Evolutionary conservation across 2,329 filamentous ascomycete genomes (phyloP), one percentile per base, ranked within the genome.

Genomic region (Paramyrothecium roridum): DNA sequence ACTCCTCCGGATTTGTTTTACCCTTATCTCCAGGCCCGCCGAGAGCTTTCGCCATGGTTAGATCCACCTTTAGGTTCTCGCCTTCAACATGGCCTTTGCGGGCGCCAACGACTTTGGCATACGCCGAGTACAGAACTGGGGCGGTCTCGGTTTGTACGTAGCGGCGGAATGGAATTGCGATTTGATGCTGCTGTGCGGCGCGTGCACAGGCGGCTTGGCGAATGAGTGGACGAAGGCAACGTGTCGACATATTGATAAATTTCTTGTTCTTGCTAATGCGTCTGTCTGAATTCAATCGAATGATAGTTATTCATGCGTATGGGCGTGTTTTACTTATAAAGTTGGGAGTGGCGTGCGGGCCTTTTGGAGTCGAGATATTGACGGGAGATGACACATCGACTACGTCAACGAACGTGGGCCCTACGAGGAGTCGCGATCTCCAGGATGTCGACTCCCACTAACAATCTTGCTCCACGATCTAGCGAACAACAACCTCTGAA

Each of bases 1-100:
- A 70, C 58, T 79, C 76, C 63, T 79, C 76, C 1, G 73, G 74
- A 57, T 76, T 79, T 8, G 76, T 77, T 62, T 76, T 78, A 55
- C 73, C 68, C 34, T 53, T 56, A 52, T 67, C 73, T 16, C 73
- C 74, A 1, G 62, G 48, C 10, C 74, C 75, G 45, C 74, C 73
- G 13, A 78, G 69, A 1, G 68, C 69, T 59, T 76, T 76, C 54
- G 74, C 69, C 75, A 76, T 76, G 19, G 70, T 71, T 1, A 76
- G 69, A 33, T 76, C 71, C 12, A 68, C 53, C 34, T 57, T 50
- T 37, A 67, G 65, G 56, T 64, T 63, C 56, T 67, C 66, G 60
- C 64, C 65, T 7, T 66, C 51, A 23, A 66, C 57, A 48, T 63
- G 61, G 45, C 65, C 65, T 7, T 63, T 62, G 21, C 74, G 70